Base-by-base conservation (phyloP, 2,329 filamentous ascomycete species). In the Fusarium poae region DNA sequence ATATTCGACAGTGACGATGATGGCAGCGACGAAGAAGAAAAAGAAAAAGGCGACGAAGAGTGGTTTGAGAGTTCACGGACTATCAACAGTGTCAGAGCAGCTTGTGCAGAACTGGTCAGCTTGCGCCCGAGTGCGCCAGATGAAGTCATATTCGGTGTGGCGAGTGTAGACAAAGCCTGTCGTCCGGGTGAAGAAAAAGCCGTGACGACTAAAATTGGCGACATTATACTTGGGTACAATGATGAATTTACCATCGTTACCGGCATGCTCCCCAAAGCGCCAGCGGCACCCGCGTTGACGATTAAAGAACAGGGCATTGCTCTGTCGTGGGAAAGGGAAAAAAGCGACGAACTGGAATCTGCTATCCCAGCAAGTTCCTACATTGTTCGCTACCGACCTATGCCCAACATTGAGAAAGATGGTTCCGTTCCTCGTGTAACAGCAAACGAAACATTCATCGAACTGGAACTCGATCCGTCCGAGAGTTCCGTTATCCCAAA, bases 261-360 rank as follows among this genome's bases (percentile, higher is more conserved):
- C n/a, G 48, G 48, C 25, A 51, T 51, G 34, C 48, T 51, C 34
- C 48, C 48, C 34, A 51, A 51, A 29, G 48, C 48, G 23, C 48
- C 48, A 40, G 9, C 13, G 13, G 25, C 48, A 7, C 34, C 18
- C 6, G 23, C 23, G 23, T 40, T 51, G 35, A 21, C 6, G n/a
- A 21, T 51, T 8, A 11, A 40, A 18, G 48, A 51, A 18, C 48
- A 21, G 21, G 21, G 30, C 12, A 49, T 49, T 35, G 46, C 12
- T 35, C 4, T 49, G 16, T 49, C 46, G 3, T 49, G 46, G 46
- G 46, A 49, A 25, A 25, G 3, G n/a, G 46, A 34, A 2, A 16
- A 25, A 49, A 15, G 46, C 21, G 1, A 11, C 25, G 30, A 49
- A 6, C 30, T 25, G 11, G 46, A n/a, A 25, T 12, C 46, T 35